phyloP scores from a whole-genome alignment of 306 rosid species.

The Clitoria ternatea region DNA sequence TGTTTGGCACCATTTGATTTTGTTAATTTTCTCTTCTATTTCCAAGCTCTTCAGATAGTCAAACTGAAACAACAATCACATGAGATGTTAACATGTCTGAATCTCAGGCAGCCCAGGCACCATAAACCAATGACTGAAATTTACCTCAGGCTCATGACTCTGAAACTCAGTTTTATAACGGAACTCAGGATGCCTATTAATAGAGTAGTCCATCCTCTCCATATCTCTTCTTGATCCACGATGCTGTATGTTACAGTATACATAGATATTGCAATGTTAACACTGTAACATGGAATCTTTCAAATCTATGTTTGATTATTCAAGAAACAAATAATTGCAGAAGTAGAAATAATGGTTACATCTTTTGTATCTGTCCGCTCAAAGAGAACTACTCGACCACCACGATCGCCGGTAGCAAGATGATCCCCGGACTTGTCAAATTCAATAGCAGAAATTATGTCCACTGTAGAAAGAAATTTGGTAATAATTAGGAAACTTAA shows the following conservation, averaged over 20 bases:
- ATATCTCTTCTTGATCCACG: conserved; percentile 80
- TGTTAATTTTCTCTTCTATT: conserved; percentile 99
- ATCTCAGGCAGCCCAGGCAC: background rate
- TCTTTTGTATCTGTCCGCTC: conserved; percentile 95
- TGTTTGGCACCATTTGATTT: conserved; percentile 98
- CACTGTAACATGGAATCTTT: background rate
- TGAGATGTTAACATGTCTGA: conserved; percentile 12
- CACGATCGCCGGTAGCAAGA: conserved; percentile 99
- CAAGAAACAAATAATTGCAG: background rate
- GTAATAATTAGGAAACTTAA: conserved; percentile 19
- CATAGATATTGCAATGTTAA: conserved; percentile 12
- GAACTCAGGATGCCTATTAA: conserved; percentile 91
- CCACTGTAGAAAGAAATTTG: conserved; percentile 59
- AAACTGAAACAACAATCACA: conserved; percentile 53
- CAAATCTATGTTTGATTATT: conserved; percentile 7
- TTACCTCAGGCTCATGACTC: conserved; percentile 99
- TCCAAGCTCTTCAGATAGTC: conserved; percentile 99
- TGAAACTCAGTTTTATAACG: conserved; percentile 99
- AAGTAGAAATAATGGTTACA: conserved; percentile 42
- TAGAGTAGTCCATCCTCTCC: conserved; percentile 77
- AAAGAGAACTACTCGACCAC: conserved; percentile 98
- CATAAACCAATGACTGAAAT: background rate
- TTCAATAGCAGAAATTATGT: conserved; percentile 97
- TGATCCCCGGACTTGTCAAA: conserved; percentile 92
- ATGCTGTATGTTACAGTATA: conserved; percentile 46